A percentile compares a stretch with the other conserved stretches of the same genome.
phyloP scores from a whole-genome alignment of 139 green algal genomes.

The Chlorella ohadii region DNA sequence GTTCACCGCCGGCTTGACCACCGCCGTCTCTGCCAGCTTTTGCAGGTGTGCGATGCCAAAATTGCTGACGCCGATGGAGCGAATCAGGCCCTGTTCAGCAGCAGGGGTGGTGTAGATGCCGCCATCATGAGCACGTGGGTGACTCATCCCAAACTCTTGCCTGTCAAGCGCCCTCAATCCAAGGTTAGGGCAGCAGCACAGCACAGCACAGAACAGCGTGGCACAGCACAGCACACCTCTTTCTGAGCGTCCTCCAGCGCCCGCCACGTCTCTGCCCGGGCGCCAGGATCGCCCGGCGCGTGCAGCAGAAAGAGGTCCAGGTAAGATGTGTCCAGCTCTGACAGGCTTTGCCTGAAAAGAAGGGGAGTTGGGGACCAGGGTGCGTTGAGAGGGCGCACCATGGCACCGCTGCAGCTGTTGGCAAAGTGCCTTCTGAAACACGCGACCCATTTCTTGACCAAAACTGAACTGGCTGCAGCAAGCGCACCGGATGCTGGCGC shows the following conservation, averaged over 20 bases:
- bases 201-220: too few species aligned
- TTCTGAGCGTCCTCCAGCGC: conserved; percentile 58
- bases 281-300: conserved; percentile 38
- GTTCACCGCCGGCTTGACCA: conserved; percentile 71
- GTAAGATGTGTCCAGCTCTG: conserved; percentile 8
- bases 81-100: conserved; percentile 40
- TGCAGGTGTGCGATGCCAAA: conserved; percentile 71
- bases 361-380: neutral
- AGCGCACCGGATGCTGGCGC: neutral
- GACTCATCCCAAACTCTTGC: too few species aligned
- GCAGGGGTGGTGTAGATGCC: neutral
- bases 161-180: too few species aligned
- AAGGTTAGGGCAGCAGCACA: too few species aligned
- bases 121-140: too few species aligned
- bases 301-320: conserved; percentile 68
- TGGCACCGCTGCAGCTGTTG: too few species aligned
- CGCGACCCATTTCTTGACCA: too few species aligned
- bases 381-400: too few species aligned
- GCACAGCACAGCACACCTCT: conserved; percentile 18
- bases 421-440: too few species aligned
- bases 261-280: conserved; percentile 61
- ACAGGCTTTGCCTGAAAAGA: conserved; percentile 10
- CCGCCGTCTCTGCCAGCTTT: conserved; percentile 60
- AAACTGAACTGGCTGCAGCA: too few species aligned
- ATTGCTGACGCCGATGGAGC: conserved; percentile 77